Percentiles rank a stretch among this genome's conserved stretches.
Conservation (phyloP, 345 rosid species). For the Salix suchowensis region DNA sequence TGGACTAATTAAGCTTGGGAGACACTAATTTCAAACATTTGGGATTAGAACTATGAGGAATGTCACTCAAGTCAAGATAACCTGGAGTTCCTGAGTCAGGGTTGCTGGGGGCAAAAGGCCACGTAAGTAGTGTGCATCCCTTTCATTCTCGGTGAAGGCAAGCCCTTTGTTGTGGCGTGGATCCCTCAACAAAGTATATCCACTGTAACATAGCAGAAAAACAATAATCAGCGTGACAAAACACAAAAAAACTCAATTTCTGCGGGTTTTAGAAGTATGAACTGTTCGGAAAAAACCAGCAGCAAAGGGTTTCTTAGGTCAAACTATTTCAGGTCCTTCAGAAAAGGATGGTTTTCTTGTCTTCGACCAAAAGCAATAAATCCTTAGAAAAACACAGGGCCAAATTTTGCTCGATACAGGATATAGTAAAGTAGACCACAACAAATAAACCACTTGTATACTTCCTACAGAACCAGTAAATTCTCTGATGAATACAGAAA, state of each 20-base stretch:
- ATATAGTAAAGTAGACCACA: background rate
- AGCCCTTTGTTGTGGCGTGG: slow-evolving; percentile 91
- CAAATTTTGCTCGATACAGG: background rate
- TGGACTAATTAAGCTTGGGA: background rate
- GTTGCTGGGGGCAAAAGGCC: slow-evolving; percentile 86
- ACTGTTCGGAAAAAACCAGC: background rate
- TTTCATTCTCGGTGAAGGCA: slow-evolving; percentile 73
- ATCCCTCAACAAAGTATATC: slow-evolving; percentile 74
- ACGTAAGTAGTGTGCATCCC: slow-evolving; percentile 89
- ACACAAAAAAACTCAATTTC: background rate
- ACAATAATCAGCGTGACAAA: background rate
- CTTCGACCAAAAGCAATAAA: background rate
- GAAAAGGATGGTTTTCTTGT: background rate
- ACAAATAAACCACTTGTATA: background rate
- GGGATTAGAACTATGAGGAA: background rate
- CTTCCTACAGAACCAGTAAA: background rate
- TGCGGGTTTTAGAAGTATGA: background rate
- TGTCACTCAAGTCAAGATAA: slow-evolving; percentile 1
- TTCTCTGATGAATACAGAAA: background rate
- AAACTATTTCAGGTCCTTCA: background rate
- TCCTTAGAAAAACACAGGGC: background rate
- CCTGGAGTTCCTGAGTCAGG: slow-evolving; percentile 82
- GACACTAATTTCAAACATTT: background rate
- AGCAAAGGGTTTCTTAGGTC: background rate
- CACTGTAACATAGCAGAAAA: slow-evolving; percentile 42